Evolutionary conservation across 2,329 filamentous ascomycete genomes (phyloP).

Genomic region (Malbranchea zuffiana): DNA sequence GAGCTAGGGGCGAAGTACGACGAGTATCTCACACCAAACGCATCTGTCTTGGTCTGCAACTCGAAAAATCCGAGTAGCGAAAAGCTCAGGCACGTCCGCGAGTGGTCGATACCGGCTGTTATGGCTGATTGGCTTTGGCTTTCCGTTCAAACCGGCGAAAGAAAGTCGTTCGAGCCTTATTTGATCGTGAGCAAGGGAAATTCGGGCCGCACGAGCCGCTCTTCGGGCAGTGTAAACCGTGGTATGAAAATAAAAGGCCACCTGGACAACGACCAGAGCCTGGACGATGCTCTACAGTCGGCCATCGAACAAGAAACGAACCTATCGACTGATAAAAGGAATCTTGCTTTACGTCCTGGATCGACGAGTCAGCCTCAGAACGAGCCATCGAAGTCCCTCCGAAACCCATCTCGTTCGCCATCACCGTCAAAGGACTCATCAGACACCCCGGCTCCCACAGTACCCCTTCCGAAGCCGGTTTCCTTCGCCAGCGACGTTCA

Average conservation of each 20-base stretch:
- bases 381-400: conserved; percentile 12
- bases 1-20: conserved; percentile 60
- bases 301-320: no score
- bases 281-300: background rate
- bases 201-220: no score
- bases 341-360: no score
- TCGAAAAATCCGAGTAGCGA: conserved; percentile 43
- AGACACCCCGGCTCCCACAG: background rate
- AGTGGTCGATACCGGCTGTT: conserved; percentile 72
- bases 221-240: no score
- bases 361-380: no score
- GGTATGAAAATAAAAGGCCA: no score
- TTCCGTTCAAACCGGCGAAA: conserved; percentile 50
- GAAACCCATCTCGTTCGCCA: conserved; percentile 17
- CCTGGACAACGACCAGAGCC: background rate
- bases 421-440: conserved; percentile 16
- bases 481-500: background rate
- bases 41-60: conserved; percentile 69
- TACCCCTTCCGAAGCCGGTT: background rate
- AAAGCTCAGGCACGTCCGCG: conserved; percentile 66
- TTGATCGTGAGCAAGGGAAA: conserved; percentile 26
- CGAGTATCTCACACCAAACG: conserved; percentile 59
- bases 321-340: no score
- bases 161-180: conserved; percentile 41
- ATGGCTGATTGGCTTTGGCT: conserved; percentile 74